phyloP scores from a whole-genome alignment of 2,329 filamentous ascomycete genomes.

The Ambrosiella cleistominuta region DNA sequence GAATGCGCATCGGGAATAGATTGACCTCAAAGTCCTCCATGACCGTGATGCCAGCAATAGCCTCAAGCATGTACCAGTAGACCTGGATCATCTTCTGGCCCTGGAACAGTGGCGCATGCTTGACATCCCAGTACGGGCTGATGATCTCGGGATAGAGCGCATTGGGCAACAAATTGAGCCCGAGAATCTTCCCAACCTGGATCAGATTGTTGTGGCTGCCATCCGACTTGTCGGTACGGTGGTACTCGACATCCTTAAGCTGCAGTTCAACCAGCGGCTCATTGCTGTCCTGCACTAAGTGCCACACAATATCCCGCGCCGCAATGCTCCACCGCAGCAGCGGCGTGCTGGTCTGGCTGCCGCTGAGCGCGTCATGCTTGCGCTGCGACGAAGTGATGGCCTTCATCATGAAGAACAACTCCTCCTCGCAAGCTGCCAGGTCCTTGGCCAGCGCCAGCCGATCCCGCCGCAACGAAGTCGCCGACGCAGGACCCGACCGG shows the following conservation, averaged over 20 bases:
- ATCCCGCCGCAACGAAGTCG: constrained; percentile 50
- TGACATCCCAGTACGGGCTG: constrained; percentile 62
- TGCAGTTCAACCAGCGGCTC: constrained; percentile 87
- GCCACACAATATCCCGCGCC: constrained; percentile 94
- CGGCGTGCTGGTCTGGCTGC: constrained; percentile 38
- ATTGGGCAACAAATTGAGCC: constrained; percentile 75
- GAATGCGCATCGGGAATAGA: constrained; percentile 80
- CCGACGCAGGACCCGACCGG: background rate
- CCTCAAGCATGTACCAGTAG: constrained; percentile 96
- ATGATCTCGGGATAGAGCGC: constrained; percentile 95
- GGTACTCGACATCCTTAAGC: constrained; percentile 76
- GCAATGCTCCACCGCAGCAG: constrained; percentile 82
- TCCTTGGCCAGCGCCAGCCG: constrained; percentile 78
- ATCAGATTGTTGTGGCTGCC: constrained; percentile 90
- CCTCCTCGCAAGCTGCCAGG: constrained; percentile 76
- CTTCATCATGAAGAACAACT: constrained; percentile 99
- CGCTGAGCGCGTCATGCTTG: constrained; percentile 47
- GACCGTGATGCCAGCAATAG: constrained; percentile 91
- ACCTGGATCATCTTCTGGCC: constrained; percentile 70
- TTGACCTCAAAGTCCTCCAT: constrained; percentile 95
- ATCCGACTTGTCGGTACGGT: constrained; percentile 90
- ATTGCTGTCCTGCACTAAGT: constrained; percentile 71
- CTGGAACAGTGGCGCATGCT: constrained; percentile 33
- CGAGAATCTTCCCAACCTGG: constrained; percentile 72
- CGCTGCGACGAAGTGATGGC: constrained; percentile 93